phyloP scores from a whole-genome alignment of 208 protist genomes.

The Crithidia brevicula region DNA sequence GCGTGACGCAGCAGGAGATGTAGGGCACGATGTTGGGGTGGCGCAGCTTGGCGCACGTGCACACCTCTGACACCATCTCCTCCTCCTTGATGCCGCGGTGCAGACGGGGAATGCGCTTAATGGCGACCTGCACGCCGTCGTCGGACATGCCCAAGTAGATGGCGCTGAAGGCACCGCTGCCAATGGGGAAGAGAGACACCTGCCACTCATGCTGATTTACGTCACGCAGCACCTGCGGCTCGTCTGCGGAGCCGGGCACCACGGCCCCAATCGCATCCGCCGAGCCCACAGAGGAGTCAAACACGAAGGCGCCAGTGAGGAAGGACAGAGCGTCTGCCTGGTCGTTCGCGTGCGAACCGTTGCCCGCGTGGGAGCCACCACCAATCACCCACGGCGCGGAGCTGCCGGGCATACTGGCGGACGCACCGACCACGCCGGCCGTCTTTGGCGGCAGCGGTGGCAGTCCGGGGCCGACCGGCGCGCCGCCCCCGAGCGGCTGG shows the following conservation, averaged over 20 bases:
- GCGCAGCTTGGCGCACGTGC: slow-evolving; percentile 55
- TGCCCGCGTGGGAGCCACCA: slow-evolving; percentile 10
- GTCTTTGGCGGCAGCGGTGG: slow-evolving; percentile 13
- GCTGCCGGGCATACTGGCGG: slow-evolving; percentile 24
- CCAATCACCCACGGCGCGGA: slow-evolving; percentile 1
- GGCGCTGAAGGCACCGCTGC: slow-evolving; percentile 67
- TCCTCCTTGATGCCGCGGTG: slow-evolving; percentile 68
- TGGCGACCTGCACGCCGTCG: slow-evolving; percentile 77
- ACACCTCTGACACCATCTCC: slow-evolving; percentile 69
- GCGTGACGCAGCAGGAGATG: slow-evolving; percentile 65
- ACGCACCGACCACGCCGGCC: not conserved
- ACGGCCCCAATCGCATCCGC: slow-evolving; percentile 23
- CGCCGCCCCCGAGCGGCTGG: not conserved
- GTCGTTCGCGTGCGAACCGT: slow-evolving; percentile 7
- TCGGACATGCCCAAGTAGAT: slow-evolving; percentile 78
- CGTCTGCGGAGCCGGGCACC: slow-evolving; percentile 27
- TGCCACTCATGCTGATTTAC: slow-evolving; percentile 63
- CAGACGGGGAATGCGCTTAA: slow-evolving; percentile 76
- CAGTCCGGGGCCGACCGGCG: slow-evolving; percentile 1
- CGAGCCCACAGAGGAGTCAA: slow-evolving; percentile 25
- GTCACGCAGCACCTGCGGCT: slow-evolving; percentile 63
- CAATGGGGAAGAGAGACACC: slow-evolving; percentile 64
- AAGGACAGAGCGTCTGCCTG: slow-evolving; percentile 25
- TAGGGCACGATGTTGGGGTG: slow-evolving; percentile 87
- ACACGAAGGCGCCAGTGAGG: slow-evolving; percentile 33